A percentile compares a stretch with the other conserved stretches of the same genome.
phyloP scores from a whole-genome alignment of 768 basidiomycete genomes.

The Solioccasus polychromus region DNA sequence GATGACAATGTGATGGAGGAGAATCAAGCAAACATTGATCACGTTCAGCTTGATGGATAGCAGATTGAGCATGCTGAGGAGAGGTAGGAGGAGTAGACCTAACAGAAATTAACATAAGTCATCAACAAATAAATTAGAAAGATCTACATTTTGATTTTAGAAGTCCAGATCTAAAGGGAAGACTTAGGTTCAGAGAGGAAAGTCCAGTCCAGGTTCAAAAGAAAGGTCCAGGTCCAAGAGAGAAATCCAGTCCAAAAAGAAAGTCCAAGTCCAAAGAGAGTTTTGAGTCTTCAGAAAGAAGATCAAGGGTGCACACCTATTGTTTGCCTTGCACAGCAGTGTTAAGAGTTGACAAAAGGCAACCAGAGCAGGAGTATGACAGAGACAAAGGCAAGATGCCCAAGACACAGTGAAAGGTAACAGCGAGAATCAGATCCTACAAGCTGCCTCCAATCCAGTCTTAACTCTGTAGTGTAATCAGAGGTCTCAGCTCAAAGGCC shows the following conservation, averaged over 20 bases:
- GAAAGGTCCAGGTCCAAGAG: not conserved
- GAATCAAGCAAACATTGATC: not conserved
- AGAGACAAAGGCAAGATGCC: conserved; percentile 2
- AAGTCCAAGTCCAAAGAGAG: not conserved
- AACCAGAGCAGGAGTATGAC: not conserved
- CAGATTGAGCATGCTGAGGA: not conserved
- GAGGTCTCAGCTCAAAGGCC: not conserved
- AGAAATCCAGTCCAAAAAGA: too few species aligned
- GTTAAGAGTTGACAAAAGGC: not conserved
- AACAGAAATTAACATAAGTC: not conserved
- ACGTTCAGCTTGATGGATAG: not conserved
- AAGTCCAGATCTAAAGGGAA: too few species aligned
- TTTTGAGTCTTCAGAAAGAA: not conserved
- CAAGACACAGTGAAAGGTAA: not conserved
- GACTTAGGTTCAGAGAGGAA: too few species aligned
- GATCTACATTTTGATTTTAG: too few species aligned
- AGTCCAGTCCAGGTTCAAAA: too few species aligned
- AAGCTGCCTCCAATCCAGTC: not conserved
- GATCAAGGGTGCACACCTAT: not conserved
- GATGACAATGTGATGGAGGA: not conserved
- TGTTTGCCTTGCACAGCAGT: not conserved
- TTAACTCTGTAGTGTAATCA: conserved; percentile 3
- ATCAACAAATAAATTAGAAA: not conserved
- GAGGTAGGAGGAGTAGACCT: not conserved
- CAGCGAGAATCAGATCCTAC: not conserved